Conservation (phyloP, 2,329 filamentous ascomycete genomes). For the Pestalotiopsis sp. region DNA sequence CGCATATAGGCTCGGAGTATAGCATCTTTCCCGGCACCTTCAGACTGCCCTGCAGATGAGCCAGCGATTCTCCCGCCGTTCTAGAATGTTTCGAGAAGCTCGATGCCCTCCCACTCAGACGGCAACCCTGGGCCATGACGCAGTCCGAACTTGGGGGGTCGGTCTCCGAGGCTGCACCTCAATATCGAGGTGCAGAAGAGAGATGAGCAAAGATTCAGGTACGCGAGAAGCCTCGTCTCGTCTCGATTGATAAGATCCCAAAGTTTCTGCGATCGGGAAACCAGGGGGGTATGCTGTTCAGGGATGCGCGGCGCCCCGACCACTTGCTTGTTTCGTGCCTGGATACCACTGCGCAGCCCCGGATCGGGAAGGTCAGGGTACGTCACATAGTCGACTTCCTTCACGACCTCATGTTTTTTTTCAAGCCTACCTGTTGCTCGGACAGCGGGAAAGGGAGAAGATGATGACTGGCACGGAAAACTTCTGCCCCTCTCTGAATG, state of each 20-base stretch:
- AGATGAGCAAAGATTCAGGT: not conserved
- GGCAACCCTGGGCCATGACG: not conserved
- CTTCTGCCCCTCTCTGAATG: not conserved
- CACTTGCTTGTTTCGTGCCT: slow-evolving; percentile 2
- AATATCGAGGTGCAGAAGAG: not conserved
- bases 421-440: not conserved
- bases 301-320: not conserved
- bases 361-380: not conserved
- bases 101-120: not conserved
- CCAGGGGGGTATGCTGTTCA: not conserved
- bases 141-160: not conserved
- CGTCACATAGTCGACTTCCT: not conserved
- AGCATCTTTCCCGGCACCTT: not conserved
- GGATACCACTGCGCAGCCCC: not conserved
- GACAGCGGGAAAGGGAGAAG: not conserved
- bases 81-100: slow-evolving; percentile 9
- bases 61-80: not conserved
- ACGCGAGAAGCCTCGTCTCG: not conserved
- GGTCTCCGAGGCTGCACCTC: not conserved
- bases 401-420: not conserved
- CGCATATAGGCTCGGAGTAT: slow-evolving; percentile 2
- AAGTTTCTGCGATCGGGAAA: not conserved
- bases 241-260: not conserved
- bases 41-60: not conserved
- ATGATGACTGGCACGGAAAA: not conserved